These are phyloP conservation scores for Baorangia bicolor DNA, from an alignment of 768 basidiomycete species.

Conservation along the genomic window DNA sequence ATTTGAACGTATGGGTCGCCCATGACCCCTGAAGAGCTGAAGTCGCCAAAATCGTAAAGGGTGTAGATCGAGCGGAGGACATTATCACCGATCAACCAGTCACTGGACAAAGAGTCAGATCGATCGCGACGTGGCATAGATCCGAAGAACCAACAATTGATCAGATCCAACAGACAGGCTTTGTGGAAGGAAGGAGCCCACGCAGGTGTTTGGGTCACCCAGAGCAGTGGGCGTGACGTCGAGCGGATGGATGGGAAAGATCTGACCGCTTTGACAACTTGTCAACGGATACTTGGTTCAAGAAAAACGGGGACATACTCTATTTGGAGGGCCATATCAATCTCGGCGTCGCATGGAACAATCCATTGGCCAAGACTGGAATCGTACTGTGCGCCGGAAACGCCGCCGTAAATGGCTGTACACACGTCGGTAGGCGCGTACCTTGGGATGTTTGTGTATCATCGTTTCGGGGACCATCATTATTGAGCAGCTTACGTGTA, in stretches of 20 bases:
- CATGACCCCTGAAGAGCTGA: constrained; percentile 58
- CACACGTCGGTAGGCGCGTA: constrained; percentile 68
- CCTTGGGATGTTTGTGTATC: constrained; percentile 35
- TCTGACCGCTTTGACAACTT: constrained; percentile 56
- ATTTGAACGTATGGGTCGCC: constrained; percentile 79
- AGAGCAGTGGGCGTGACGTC: constrained; percentile 59
- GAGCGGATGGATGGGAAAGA: constrained; percentile 78
- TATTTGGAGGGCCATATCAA: constrained; percentile 79
- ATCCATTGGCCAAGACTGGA: constrained; percentile 56
- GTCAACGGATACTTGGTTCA: constrained; percentile 12
- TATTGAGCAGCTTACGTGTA: constrained; percentile 55
- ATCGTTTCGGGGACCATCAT: background rate
- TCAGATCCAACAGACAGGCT: constrained; percentile 54
- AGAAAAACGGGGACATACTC: constrained; percentile 45
- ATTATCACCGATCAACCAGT: constrained; percentile 83
- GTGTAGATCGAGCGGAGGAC: constrained; percentile 80
- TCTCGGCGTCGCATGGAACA: constrained; percentile 72
- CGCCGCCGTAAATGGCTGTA: constrained; percentile 64
- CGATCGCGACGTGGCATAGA: background rate
- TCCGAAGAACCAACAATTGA: constrained; percentile 56
- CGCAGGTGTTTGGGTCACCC: constrained; percentile 49
- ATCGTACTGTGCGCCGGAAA: constrained; percentile 64
- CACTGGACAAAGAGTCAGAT: constrained; percentile 42
- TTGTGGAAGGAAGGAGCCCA: constrained; percentile 76
- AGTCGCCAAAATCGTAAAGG: constrained; percentile 85